A percentile compares a stretch with the other conserved stretches of the same genome.
These are phyloP conservation scores for Agaricus sinodeliciosus DNA, from an alignment of 768 basidiomycete genomes.

Conservation along the genomic window DNA sequence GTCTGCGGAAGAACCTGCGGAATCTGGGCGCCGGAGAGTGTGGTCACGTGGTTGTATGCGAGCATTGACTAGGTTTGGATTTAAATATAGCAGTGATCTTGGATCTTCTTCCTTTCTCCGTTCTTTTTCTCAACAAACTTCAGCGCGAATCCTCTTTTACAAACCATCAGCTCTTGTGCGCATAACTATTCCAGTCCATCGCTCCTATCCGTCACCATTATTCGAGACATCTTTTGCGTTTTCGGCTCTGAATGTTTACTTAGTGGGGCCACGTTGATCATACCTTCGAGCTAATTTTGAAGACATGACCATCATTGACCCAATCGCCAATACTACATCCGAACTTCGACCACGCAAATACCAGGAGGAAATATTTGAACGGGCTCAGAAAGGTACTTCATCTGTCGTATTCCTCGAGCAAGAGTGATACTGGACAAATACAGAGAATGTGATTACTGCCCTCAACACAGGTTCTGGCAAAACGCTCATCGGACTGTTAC, in stretches of 20 bases:
- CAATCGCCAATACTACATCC: not conserved
- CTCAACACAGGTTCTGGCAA: slow-evolving; percentile 76
- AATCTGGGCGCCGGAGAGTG: not conserved
- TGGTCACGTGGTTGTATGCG: slow-evolving; percentile 3
- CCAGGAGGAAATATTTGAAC: slow-evolving; percentile 65
- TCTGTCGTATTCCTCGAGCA: not conserved
- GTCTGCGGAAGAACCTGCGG: slow-evolving; percentile 11
- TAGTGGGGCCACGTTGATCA: not conserved
- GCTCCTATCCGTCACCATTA: too few species aligned
- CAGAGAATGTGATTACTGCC: slow-evolving; percentile 65
- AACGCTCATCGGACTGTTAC: slow-evolving; percentile 65
- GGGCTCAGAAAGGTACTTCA: slow-evolving; percentile 41
- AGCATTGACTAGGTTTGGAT: not conserved
- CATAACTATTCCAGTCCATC: too few species aligned
- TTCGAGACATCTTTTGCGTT: not conserved
- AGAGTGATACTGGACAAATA: not conserved
- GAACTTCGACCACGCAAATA: slow-evolving; percentile 39
- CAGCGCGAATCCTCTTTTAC: too few species aligned
- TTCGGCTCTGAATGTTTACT: not conserved
- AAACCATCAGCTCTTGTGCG: too few species aligned
- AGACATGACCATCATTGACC: slow-evolving; percentile 1
- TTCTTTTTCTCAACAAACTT: too few species aligned
- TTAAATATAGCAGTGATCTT: not conserved
- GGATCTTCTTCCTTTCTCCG: not conserved
- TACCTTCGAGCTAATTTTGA: not conserved